Evolutionary conservation across 306 rosid species (phyloP).

Genomic region (Malus orientalis): DNA sequence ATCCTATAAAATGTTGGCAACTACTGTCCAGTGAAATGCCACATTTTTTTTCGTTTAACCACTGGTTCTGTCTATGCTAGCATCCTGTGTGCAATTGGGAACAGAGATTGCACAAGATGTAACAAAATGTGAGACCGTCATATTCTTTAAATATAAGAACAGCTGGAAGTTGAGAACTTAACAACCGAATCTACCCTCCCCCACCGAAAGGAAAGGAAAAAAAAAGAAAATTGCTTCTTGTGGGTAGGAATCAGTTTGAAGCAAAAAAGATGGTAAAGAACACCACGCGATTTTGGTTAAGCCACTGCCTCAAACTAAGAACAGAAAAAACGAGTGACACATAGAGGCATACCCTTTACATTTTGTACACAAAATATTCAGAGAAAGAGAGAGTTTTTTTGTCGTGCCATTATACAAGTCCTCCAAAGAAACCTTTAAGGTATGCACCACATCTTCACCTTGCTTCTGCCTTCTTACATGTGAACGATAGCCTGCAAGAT

Average conservation of each 20-base stretch:
- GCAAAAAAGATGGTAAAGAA: neutral
- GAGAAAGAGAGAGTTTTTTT: conserved; percentile 64
- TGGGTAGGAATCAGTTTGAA: neutral
- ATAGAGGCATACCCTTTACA: conserved; percentile 61
- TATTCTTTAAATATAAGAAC: neutral
- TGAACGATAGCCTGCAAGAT: conserved; percentile 36
- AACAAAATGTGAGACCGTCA: neutral
- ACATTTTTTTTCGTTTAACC: neutral
- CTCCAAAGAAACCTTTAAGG: conserved; percentile 70
- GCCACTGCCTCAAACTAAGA: neutral
- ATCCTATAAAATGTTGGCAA: neutral
- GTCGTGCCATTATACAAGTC: conserved; percentile 63
- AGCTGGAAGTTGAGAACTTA: neutral
- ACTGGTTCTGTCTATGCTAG: neutral
- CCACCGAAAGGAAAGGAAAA: too few species aligned
- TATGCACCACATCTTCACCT: conserved; percentile 73
- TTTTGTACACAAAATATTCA: conserved; percentile 44
- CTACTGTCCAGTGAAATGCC: conserved; percentile 4
- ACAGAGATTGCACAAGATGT: neutral
- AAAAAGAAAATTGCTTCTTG: neutral
- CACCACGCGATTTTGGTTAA: neutral
- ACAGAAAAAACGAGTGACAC: neutral
- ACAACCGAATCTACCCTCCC: neutral
- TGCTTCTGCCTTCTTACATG: conserved; percentile 63
- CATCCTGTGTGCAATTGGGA: conserved; percentile 4